Evolutionary conservation across 345 rosid species (phyloP).

Genomic region (Linum tenue): DNA sequence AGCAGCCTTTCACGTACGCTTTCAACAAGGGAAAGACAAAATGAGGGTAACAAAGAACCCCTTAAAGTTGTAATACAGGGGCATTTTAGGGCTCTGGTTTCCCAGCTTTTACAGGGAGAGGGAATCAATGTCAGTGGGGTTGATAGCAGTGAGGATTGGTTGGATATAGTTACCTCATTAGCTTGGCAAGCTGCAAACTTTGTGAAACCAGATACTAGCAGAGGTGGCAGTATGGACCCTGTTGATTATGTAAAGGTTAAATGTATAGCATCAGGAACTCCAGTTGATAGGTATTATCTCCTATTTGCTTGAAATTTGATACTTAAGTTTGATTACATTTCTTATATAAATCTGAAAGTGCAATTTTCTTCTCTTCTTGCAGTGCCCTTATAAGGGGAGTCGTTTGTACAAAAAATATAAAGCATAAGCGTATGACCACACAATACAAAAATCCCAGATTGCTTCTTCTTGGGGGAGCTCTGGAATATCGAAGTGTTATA

Average conservation of each 20-base stretch:
- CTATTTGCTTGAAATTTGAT: constrained; percentile 2
- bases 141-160: constrained; percentile 56
- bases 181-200: constrained; percentile 96
- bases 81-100: constrained; percentile 95
- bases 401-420: constrained; percentile 93
- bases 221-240: constrained; percentile 99
- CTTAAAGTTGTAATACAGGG: constrained; percentile 62
- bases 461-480: constrained; percentile 86
- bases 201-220: constrained; percentile 94
- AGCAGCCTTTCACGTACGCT: constrained; percentile 63
- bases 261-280: constrained; percentile 82
- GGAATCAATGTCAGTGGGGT: constrained; percentile 44
- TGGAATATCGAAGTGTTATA: constrained; percentile 70
- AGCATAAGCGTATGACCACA: constrained; percentile 98
- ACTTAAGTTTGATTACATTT: neutral
- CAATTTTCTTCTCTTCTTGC: constrained; percentile 26
- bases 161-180: constrained; percentile 60
- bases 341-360: constrained; percentile 7
- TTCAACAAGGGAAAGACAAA: constrained; percentile 55
- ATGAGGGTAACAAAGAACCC: constrained; percentile 63
- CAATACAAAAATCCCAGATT: constrained; percentile 85
- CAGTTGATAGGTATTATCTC: constrained; percentile 62
- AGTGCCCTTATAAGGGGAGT: constrained; percentile 75
- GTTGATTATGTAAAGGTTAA: constrained; percentile 86
- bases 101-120: constrained; percentile 74